These are phyloP conservation scores for Acacia concinna DNA, from an alignment of 331 rosid genomes.

Conservation along the genomic window DNA sequence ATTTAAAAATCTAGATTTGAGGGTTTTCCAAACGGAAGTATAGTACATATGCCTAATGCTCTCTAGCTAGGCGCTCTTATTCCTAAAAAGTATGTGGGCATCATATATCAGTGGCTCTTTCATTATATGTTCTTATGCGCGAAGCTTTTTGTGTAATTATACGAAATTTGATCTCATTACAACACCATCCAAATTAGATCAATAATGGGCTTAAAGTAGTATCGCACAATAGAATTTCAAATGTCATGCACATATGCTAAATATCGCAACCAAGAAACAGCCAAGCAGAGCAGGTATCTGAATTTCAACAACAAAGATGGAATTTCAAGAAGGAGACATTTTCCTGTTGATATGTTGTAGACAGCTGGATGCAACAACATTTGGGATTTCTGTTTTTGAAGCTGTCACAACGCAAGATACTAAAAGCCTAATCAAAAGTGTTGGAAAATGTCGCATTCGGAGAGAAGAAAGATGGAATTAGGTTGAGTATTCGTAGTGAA, in stretches of 20 bases:
- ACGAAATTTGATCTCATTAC: not conserved
- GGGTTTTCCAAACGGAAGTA: too few relatives aligned
- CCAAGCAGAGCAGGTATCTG: too few relatives aligned
- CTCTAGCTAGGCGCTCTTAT: not conserved
- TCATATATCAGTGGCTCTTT: not conserved
- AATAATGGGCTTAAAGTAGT: not conserved
- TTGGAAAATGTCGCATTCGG: not conserved
- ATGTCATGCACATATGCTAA: not conserved
- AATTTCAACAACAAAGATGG: too few relatives aligned
- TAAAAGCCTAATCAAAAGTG: not conserved
- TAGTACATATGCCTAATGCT: not conserved
- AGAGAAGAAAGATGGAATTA: too few relatives aligned
- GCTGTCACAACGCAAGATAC: not conserved
- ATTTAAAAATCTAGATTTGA: too few relatives aligned
- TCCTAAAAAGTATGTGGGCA: not conserved
- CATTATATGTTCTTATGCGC: not conserved
- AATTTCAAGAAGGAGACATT: too few relatives aligned
- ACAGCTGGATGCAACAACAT: slow-evolving; percentile 29
- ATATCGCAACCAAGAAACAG: not conserved
- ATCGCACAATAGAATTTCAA: not conserved
- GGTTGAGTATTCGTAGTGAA: not conserved
- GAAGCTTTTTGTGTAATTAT: not conserved
- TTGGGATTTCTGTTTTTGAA: not conserved
- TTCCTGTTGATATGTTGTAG: not conserved
- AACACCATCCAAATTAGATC: not conserved